These are phyloP conservation scores for Heliamphora exappendiculata DNA, from an alignment of 148 eudicot genomes.

Conservation along the genomic window DNA sequence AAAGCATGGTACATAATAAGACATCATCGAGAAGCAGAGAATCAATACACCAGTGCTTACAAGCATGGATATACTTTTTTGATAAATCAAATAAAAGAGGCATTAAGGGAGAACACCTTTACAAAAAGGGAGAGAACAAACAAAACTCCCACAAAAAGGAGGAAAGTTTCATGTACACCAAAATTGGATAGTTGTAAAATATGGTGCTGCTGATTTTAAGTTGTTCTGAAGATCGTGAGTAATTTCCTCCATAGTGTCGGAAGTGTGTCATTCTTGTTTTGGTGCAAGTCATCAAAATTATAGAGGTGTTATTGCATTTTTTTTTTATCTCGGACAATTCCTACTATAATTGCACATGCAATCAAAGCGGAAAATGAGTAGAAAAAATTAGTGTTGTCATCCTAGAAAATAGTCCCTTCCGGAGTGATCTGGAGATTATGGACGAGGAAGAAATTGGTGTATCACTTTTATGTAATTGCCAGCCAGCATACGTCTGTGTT, in stretches of 20 bases:
- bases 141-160: too few species aligned
- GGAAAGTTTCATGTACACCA: neutral
- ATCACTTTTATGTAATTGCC: neutral
- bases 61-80: neutral
- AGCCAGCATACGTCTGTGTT: neutral
- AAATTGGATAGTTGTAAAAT: neutral
- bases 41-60: neutral
- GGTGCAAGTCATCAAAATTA: neutral
- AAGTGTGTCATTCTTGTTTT: neutral
- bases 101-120: too few species aligned
- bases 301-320: neutral
- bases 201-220: neutral
- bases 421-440: neutral
- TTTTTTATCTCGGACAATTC: neutral
- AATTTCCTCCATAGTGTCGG: neutral
- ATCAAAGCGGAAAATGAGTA: neutral
- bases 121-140: too few species aligned
- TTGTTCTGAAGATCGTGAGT: neutral
- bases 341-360: neutral
- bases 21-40: slow-evolving; percentile 9
- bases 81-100: too few species aligned
- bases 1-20: slow-evolving; percentile 6
- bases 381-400: neutral
- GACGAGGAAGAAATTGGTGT: neutral
- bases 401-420: neutral